Evolutionary conservation across 768 basidiomycete genomes (phyloP).

Genomic region (Calocera viscosa): DNA sequence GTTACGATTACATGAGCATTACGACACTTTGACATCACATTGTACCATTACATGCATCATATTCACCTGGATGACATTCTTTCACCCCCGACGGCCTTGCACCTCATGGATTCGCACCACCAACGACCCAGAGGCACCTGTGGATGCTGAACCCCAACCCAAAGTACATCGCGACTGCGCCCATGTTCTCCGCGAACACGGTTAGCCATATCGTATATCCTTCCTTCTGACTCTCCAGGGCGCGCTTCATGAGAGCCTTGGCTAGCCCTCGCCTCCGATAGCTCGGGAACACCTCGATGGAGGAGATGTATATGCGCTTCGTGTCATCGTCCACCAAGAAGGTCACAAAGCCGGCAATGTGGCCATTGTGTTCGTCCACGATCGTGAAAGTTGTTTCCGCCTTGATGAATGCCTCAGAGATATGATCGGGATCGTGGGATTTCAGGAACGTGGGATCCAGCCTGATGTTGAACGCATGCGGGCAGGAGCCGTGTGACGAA

Average conservation of each 20-base stretch:
- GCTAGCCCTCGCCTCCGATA: neutral
- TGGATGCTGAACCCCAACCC: neutral
- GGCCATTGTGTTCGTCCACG: neutral
- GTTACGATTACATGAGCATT: neutral
- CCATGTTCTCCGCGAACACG: neutral
- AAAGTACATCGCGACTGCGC: neutral
- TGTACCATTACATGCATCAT: neutral
- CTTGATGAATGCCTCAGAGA: neutral
- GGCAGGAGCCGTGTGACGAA: neutral
- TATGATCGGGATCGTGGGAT: neutral
- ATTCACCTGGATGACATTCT: neutral
- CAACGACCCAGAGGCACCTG: neutral
- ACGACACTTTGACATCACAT: neutral
- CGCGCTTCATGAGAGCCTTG: neutral
- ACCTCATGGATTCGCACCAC: neutral
- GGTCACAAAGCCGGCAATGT: neutral
- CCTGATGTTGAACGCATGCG: neutral
- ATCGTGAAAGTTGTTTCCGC: neutral
- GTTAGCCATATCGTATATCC: neutral
- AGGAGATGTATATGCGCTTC: neutral
- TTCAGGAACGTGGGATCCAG: neutral
- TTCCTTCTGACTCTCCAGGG: neutral
- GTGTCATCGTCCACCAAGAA: neutral
- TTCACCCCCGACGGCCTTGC: neutral
- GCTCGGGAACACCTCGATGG: neutral